Evolutionary conservation across 1,139 yeast species (phyloP).

Genomic region (Geotrichum reessii): DNA sequence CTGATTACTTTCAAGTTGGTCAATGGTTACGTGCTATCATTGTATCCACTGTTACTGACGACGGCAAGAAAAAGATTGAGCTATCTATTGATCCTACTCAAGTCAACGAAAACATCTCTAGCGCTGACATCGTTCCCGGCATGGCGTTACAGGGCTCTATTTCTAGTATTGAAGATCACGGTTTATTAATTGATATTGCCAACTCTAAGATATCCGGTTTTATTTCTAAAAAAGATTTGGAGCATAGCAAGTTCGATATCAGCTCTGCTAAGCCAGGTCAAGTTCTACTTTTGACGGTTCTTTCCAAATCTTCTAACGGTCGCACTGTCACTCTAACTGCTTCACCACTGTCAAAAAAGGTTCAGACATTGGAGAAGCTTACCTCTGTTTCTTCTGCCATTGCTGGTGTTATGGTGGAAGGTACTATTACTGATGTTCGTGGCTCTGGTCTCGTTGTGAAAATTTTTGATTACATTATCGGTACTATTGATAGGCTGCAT

Average conservation of each 20-base stretch:
- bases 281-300: constrained; percentile 35
- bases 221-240: constrained; percentile 40
- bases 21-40: constrained; percentile 85
- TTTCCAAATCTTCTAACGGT: constrained; percentile 38
- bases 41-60: constrained; percentile 34
- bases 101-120: constrained; percentile 60
- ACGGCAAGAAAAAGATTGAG: constrained; percentile 55
- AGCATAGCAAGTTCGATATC: constrained; percentile 22
- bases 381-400: constrained; percentile 70
- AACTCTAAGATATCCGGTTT: constrained; percentile 31
- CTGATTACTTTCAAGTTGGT: constrained; percentile 54
- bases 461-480: constrained; percentile 70
- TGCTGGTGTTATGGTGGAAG: constrained; percentile 80
- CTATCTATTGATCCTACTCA: constrained; percentile 69
- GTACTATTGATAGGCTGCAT: constrained; percentile 65
- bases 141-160: constrained; percentile 70
- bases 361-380: constrained; percentile 47
- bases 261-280: constrained; percentile 42
- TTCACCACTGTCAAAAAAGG: constrained; percentile 40
- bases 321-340: constrained; percentile 59
- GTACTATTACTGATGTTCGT: constrained; percentile 56
- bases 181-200: constrained; percentile 17
- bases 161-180: constrained; percentile 43
- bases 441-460: constrained; percentile 56
- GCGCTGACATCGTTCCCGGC: constrained; percentile 62